A percentile compares a stretch with the other conserved stretches of the same genome.
These are phyloP conservation scores for Trichosporon coremiiforme DNA, from an alignment of 1,284 basidiomycete genomes.

Conservation along the genomic window DNA sequence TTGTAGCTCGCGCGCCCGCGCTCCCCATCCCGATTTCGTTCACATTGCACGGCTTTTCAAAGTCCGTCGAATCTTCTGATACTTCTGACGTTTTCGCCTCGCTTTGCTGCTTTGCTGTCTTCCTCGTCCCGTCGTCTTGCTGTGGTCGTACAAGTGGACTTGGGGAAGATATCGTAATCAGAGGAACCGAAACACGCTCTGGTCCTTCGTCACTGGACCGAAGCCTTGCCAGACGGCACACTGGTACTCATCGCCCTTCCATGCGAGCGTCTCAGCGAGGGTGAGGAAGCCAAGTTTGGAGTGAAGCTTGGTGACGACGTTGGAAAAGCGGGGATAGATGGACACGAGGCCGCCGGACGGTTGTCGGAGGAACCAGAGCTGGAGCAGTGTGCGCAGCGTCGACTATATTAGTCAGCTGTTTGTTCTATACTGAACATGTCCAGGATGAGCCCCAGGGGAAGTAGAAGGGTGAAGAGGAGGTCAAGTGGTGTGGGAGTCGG, in stretches of 20 bases:
- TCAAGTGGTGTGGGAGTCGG: background rate
- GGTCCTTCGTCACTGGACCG: background rate
- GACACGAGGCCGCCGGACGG: background rate
- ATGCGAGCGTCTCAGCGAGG: conserved; percentile 2
- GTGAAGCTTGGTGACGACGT: conserved; percentile 15
- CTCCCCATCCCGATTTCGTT: background rate
- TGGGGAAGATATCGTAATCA: background rate
- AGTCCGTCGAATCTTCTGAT: background rate
- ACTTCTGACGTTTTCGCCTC: background rate
- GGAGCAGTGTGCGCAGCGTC: conserved; percentile 10
- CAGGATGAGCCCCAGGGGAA: too few relatives aligned
- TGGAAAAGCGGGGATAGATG: conserved; percentile 17
- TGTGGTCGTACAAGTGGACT: background rate
- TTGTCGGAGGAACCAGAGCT: conserved; percentile 11
- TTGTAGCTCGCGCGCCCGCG: background rate
- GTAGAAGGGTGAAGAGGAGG: too few relatives aligned
- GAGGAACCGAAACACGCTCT: conserved; percentile 4
- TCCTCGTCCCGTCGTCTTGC: background rate
- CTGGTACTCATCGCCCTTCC: conserved; percentile 14
- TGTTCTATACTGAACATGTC: background rate
- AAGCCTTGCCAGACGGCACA: conserved; percentile 16
- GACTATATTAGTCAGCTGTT: background rate
- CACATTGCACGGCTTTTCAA: background rate
- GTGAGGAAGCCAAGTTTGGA: conserved; percentile 11
- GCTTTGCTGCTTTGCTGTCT: background rate